Base-by-base conservation (phyloP, 2,329 filamentous ascomycete genomes). In the Trichoderma endophyticum region DNA sequence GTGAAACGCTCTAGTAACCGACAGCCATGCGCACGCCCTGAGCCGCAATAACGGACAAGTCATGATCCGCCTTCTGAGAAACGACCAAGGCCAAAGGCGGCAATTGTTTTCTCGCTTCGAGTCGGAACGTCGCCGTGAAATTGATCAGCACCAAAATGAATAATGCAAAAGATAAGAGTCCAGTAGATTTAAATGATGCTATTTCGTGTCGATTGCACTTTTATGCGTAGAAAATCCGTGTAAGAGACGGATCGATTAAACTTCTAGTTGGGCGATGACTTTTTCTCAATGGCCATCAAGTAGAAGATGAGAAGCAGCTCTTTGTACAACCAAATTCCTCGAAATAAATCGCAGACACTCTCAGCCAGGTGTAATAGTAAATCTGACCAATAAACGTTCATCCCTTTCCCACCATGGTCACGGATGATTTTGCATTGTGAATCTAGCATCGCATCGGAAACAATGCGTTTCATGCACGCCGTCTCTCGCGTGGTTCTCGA, bases 1-100 rank as follows among this genome's bases (percentile, higher is more conserved):
- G 39, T 70, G 67, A 70, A 70, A 70, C 67, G 57, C 57, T 62
- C 67, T 70, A 70, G 57, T 54, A 70, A 36, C 67, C 66, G 66
- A 69, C 36, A 28, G 36, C 66, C 36, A 61, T 60, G 56, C 65
- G 56, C 63, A n/a, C 36, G n/a, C 24, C 36, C 36, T 51, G 61
- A 9, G 60, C 32, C 51, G 12, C 63, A 54, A 66, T 26, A n/a
- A 36, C 57, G 67, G 39, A 36, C 21, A 68, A 51, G 57, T 39
- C 56, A 70, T 34, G 32, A 70, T 70, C 57, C 67, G 36, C 28
- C 28, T 14, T 61, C 39, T 36, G 12, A 30, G 21, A 59, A 51
- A 51, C 39, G 26, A 51, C 57, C 57, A 61, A 14, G 51, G 34
- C 51, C 32, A 39, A 67, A 11, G 21, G 21, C 9, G 30, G 48